Evolutionary conservation across 2,329 filamentous ascomycete genomes (phyloP), one percentile per base, ranked within the genome.

Genomic region (Penicillium frequentans): DNA sequence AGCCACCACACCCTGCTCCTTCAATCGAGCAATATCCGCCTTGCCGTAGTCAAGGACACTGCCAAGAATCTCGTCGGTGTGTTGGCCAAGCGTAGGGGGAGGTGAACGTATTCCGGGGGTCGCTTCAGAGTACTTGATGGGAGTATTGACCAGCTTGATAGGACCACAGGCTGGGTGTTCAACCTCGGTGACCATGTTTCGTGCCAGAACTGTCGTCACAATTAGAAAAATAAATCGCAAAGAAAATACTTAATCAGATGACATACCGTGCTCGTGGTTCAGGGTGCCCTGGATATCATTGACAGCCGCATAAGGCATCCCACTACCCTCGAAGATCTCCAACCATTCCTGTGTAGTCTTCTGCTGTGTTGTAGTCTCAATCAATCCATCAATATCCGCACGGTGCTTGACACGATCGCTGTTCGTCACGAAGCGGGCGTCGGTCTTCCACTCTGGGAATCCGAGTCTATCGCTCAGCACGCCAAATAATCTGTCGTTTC

Each of bases 241-340:
- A 19, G 39, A 33, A 16, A 33, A 8, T 9, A 42, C 19, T 29
- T 6, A 13, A 13, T 10, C 10, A 16, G 21, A 45, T 29, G 35
- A 71, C 77, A 77, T 80, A 77, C 91, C 91, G 75, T 99, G 95
- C 60, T 88, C 84, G 70, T 97, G 92, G 59, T 89, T 87, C 52
- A 99, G 78, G 0, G 95, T 91, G 21, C 82, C 84, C 73, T 95
- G 89, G 8, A 99, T 86, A 70, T 99, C 93, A 70, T 98, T 99
- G 65, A 99, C 90, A 1, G 93, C 91, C 0, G 93, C 90, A 69
- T 95, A 99, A 0, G 95, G 95, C 87, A 99, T 87, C 5, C 95
- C 95, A 57, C 85, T 90, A n/a, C 91, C 92, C 68, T 97, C 91
- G 45, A 97, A 87, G 1, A 93, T 79, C 1, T 88, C 84, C 3